These are phyloP conservation scores for Pythium grandisporangium DNA, from an alignment of 352 stramenopile species.

Conservation along the genomic window DNA sequence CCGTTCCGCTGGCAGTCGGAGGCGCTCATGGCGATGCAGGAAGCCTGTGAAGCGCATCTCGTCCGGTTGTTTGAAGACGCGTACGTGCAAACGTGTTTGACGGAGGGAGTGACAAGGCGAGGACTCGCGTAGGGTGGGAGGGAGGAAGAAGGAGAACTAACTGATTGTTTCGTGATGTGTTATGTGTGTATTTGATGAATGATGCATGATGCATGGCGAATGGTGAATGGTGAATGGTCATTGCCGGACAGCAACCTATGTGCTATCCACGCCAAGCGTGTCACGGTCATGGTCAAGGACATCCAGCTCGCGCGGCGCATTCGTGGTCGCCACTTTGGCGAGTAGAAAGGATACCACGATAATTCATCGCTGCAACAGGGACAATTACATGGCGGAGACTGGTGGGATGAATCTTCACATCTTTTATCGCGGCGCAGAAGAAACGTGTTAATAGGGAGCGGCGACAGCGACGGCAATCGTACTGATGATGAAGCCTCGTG, in stretches of 20 bases:
- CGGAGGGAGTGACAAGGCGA: neutral
- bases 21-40: conserved; percentile 89
- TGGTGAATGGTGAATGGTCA: too few relatives aligned
- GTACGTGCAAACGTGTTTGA: conserved; percentile 33
- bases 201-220: too few relatives aligned
- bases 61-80: conserved; percentile 94
- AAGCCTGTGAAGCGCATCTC: conserved; percentile 93
- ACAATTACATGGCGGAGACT: too few relatives aligned
- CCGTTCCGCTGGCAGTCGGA: conserved; percentile 88
- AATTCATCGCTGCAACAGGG: too few relatives aligned
- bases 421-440: too few relatives aligned
- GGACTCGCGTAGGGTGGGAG: neutral
- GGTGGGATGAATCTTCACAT: too few relatives aligned
- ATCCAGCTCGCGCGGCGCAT: conserved; percentile 91
- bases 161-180: too few relatives aligned
- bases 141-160: too few relatives aligned
- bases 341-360: conserved; percentile 12
- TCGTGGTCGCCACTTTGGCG: conserved; percentile 69
- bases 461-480: too few relatives aligned
- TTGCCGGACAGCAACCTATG: conserved; percentile 95
- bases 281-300: conserved; percentile 94
- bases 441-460: too few relatives aligned
- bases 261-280: conserved; percentile 92
- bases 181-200: neutral
- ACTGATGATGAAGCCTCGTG: too few relatives aligned